These are phyloP conservation scores for Teratosphaeriaceae sp. DNA, from an alignment of 2,329 filamentous ascomycete genomes.

Conservation along the genomic window DNA sequence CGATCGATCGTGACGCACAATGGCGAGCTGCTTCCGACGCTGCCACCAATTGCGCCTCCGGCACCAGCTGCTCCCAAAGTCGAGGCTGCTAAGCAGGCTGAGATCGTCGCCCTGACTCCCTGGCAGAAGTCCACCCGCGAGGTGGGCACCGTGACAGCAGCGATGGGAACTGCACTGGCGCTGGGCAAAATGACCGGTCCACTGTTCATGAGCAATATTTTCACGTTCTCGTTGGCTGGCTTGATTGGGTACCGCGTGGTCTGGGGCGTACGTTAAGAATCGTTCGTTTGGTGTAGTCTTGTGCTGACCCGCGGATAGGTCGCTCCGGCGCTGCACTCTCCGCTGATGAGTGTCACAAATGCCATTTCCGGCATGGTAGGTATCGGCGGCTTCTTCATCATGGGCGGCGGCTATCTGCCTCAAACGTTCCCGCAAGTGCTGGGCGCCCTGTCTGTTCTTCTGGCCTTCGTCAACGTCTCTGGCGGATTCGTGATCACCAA, in stretches of 20 bases:
- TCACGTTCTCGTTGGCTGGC: slow-evolving; percentile 77
- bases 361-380: slow-evolving; percentile 88
- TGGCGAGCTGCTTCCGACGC: slow-evolving; percentile 67
- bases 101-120: slow-evolving; percentile 64
- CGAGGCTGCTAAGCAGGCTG: slow-evolving; percentile 46
- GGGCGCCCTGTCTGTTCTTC: slow-evolving; percentile 70
- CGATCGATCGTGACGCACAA: slow-evolving; percentile 76
- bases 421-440: slow-evolving; percentile 72
- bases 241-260: slow-evolving; percentile 83
- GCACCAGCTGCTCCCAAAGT: slow-evolving; percentile 47
- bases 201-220: slow-evolving; percentile 80
- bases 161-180: slow-evolving; percentile 67
- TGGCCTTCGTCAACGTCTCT: slow-evolving; percentile 83
- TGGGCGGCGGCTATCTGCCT: slow-evolving; percentile 73
- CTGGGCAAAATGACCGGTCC: slow-evolving; percentile 77
- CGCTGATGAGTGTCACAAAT: slow-evolving; percentile 89
- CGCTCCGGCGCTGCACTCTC: slow-evolving; percentile 73
- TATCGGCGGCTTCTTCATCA: slow-evolving; percentile 79
- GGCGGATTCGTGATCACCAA: slow-evolving; percentile 90
- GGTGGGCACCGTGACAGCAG: slow-evolving; percentile 66
- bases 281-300: too few relatives aligned
- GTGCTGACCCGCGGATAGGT: too few relatives aligned
- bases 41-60: slow-evolving; percentile 60
- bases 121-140: slow-evolving; percentile 75
- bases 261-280: slow-evolving; percentile 56